Evolutionary conservation across 495 filamentous ascomycete genomes (phyloP).

Genomic region (Elaphomyces granulatus): DNA sequence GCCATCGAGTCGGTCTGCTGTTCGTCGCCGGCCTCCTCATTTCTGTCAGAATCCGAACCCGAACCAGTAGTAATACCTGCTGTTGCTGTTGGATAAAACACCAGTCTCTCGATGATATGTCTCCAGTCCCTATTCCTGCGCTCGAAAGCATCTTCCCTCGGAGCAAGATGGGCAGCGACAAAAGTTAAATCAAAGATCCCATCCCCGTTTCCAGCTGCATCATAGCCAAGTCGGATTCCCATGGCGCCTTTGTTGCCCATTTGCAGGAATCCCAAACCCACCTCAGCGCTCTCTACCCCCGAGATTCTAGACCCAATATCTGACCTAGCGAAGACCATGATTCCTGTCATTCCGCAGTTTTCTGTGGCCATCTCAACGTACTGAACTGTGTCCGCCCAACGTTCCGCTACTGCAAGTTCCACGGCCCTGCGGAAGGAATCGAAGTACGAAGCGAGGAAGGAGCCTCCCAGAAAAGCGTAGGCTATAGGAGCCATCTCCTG

Average conservation of each 20-base stretch:
- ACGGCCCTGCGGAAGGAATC: constrained; percentile 51
- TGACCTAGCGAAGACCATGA: constrained; percentile 61
- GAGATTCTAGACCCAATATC: constrained; percentile 40
- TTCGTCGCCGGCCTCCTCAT: constrained; percentile 7
- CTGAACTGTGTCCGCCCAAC: constrained; percentile 18
- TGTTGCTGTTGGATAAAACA: constrained; percentile 43
- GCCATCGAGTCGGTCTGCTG: constrained; percentile 28
- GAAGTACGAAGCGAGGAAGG: constrained; percentile 64
- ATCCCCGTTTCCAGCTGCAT: constrained; percentile 12
- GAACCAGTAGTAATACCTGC: no score
- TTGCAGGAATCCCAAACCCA: constrained; percentile 65
- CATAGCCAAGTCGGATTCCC: constrained; percentile 53
- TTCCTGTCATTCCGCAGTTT: constrained; percentile 76
- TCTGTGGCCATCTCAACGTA: constrained; percentile 42
- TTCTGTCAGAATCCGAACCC: background rate
- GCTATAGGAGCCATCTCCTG: constrained; percentile 83
- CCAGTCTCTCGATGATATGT: constrained; percentile 59
- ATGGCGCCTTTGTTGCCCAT: constrained; percentile 96
- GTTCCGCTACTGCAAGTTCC: constrained; percentile 41
- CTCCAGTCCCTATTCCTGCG: constrained; percentile 76
- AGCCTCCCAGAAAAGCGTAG: constrained; percentile 74
- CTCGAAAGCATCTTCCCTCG: constrained; percentile 58
- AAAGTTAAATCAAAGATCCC: constrained; percentile 56
- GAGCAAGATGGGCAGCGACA: constrained; percentile 76
- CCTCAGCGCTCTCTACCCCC: constrained; percentile 52